Evolutionary conservation across 2,329 filamentous ascomycete genomes (phyloP).

Genomic region (Rosellinia necatrix): DNA sequence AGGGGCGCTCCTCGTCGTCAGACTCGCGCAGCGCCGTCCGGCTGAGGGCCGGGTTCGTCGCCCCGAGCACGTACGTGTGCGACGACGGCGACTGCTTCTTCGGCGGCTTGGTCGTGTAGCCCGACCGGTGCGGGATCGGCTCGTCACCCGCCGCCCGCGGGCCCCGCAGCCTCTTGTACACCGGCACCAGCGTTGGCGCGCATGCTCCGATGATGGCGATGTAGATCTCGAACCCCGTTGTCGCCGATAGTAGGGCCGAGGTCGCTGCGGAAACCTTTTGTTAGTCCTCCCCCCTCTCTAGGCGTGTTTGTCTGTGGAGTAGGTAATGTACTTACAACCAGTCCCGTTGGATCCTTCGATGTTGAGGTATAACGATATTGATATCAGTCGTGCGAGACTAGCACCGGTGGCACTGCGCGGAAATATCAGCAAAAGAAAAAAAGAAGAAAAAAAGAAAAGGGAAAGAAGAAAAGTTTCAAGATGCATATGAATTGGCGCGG

Average conservation of each 20-base stretch:
- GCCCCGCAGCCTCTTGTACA: slow-evolving; percentile 14
- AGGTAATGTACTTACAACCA: slow-evolving; percentile 25
- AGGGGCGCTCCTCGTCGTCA: slow-evolving; percentile 26
- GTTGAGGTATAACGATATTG: slow-evolving; percentile 15
- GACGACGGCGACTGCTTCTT: slow-evolving; percentile 12
- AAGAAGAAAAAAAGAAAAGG: too few species aligned
- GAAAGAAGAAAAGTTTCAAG: too few species aligned
- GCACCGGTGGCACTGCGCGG: slow-evolving; percentile 16
- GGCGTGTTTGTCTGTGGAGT: too few species aligned
- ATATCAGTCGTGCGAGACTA: slow-evolving; percentile 20
- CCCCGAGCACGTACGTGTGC: neutral
- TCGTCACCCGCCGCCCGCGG: slow-evolving; percentile 6
- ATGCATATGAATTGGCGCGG: neutral
- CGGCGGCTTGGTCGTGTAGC: slow-evolving; percentile 16
- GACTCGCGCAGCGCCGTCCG: slow-evolving; percentile 19
- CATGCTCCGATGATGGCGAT: slow-evolving; percentile 26
- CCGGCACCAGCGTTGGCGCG: slow-evolving; percentile 19
- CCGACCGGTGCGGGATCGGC: slow-evolving; percentile 15
- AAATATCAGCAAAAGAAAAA: slow-evolving; percentile 2
- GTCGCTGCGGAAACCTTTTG: slow-evolving; percentile 1
- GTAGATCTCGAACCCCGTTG: slow-evolving; percentile 25
- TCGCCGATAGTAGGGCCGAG: slow-evolving; percentile 18
- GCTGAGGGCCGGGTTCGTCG: slow-evolving; percentile 2
- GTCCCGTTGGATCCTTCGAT: neutral
- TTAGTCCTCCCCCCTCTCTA: slow-evolving; percentile 1